These are phyloP conservation scores for Starmerella gropengiesseri DNA, from an alignment of 805 yeast genomes.

Conservation along the genomic window DNA sequence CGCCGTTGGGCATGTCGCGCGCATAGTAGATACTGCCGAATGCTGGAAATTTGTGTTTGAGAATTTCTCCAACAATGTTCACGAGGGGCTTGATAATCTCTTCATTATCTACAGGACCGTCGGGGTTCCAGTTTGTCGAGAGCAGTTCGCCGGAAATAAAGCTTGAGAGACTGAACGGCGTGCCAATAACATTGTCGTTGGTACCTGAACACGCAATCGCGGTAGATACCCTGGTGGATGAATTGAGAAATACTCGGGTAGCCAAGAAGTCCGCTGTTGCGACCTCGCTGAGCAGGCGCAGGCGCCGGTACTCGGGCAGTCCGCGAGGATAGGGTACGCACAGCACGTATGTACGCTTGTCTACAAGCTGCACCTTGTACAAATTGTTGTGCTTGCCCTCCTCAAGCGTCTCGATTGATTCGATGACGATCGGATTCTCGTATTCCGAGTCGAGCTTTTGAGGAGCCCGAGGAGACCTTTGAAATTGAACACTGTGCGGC, in stretches of 20 bases:
- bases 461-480: slow-evolving; percentile 49
- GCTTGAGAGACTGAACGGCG: not conserved
- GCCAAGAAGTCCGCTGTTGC: not conserved
- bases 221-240: no score
- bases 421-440: slow-evolving; percentile 37
- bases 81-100: not conserved
- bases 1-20: slow-evolving; percentile 37
- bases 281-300: not conserved
- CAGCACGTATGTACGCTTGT: not conserved
- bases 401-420: slow-evolving; percentile 53
- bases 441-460: slow-evolving; percentile 19
- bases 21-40: slow-evolving; percentile 75
- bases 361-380: not conserved
- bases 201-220: no score
- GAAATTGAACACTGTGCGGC: slow-evolving; percentile 72
- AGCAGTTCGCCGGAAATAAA: not conserved
- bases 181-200: not conserved
- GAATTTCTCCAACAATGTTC: slow-evolving; percentile 43
- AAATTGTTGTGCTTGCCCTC: not conserved
- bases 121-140: not conserved
- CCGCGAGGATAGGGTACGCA: not conserved
- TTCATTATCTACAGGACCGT: no score
- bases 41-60: slow-evolving; percentile 48
- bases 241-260: not conserved
- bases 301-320: not conserved